Evolutionary conservation across 768 basidiomycete species (phyloP).

Genomic region (Psilocybe tampanensis): DNA sequence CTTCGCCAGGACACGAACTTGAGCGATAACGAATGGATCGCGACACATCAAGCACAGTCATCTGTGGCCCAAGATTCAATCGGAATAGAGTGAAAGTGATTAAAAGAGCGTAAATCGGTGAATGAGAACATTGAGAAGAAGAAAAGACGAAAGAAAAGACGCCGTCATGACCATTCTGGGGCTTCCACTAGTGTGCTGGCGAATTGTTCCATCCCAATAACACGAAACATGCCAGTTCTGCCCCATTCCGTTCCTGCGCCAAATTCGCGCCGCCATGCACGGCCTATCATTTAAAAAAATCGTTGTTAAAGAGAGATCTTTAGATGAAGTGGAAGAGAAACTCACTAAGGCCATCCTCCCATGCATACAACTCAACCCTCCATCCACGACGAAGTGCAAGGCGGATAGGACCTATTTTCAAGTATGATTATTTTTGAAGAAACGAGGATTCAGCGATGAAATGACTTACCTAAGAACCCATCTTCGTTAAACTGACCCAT

Average conservation of each 20-base stretch:
- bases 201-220: slow-evolving; percentile 71
- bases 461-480: slow-evolving; percentile 69
- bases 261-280: slow-evolving; percentile 76
- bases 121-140: too few species aligned
- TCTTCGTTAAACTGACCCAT: slow-evolving; percentile 91
- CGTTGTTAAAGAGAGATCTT: not conserved
- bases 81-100: not conserved
- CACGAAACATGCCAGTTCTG: slow-evolving; percentile 47
- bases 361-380: slow-evolving; percentile 94
- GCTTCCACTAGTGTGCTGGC: slow-evolving; percentile 57
- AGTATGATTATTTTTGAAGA: not conserved
- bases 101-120: not conserved
- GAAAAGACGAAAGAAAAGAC: too few species aligned
- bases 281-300: slow-evolving; percentile 33
- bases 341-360: slow-evolving; percentile 80
- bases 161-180: slow-evolving; percentile 8
- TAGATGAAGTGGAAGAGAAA: slow-evolving; percentile 2
- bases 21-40: too few species aligned
- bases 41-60: too few species aligned
- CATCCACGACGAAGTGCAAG: slow-evolving; percentile 88
- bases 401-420: slow-evolving; percentile 61
- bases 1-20: too few species aligned
- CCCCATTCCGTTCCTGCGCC: slow-evolving; percentile 59
- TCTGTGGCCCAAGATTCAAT: not conserved
- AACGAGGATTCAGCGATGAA: not conserved